phyloP scores from a whole-genome alignment of 2,329 filamentous ascomycete species.

The Plenodomus lindquistii region DNA sequence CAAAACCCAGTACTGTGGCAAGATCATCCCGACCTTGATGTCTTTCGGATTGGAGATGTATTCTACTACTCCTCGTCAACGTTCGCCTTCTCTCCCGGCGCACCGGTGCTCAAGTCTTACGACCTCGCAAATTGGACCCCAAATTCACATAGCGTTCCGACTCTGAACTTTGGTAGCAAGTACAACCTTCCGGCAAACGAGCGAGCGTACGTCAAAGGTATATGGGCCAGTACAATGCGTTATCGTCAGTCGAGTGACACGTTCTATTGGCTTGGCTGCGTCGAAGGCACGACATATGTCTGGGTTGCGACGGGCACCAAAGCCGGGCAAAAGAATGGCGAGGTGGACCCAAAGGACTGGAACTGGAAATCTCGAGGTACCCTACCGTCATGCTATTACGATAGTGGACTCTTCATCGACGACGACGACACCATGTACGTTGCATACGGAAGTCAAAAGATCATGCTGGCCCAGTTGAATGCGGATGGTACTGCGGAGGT shows the following conservation, averaged over 20 bases:
- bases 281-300: conserved; percentile 58
- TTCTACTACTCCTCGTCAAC: conserved; percentile 62
- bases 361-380: conserved; percentile 48
- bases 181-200: conserved; percentile 52
- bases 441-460: conserved; percentile 55
- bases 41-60: conserved; percentile 55
- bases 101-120: conserved; percentile 59
- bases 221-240: conserved; percentile 59
- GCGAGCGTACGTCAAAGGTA: conserved; percentile 57
- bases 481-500: conserved; percentile 53
- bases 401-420: conserved; percentile 61
- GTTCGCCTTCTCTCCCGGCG: conserved; percentile 61
- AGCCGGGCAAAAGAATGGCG: conserved; percentile 37
- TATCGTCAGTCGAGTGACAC: conserved; percentile 55
- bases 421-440: conserved; percentile 64
- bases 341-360: conserved; percentile 27
- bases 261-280: conserved; percentile 64
- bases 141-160: conserved; percentile 45
- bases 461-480: conserved; percentile 57
- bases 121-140: conserved; percentile 59
- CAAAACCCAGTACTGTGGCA: conserved; percentile 60
- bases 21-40: conserved; percentile 60
- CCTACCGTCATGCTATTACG: conserved; percentile 59
- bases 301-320: conserved; percentile 54
- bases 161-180: conserved; percentile 44